A percentile compares a stretch with the other conserved stretches of the same genome.
Evolutionary conservation across 1,284 basidiomycete genomes (phyloP).

Genomic region (Trametes versicolor): DNA sequence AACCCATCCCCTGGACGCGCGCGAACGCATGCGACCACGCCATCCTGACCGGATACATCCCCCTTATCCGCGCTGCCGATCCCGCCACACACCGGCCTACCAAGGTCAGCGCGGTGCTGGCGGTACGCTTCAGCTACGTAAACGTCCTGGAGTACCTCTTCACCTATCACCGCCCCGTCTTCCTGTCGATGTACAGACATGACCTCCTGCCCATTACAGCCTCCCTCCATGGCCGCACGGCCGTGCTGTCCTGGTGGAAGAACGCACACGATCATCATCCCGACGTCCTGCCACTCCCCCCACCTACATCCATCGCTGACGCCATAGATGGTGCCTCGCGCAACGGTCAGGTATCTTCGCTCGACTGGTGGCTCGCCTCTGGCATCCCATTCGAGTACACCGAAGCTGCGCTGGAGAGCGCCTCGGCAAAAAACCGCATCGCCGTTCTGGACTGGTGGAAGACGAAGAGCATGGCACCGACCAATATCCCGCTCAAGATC

Average conservation of each 20-base stretch:
- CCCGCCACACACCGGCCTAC: conserved; percentile 67
- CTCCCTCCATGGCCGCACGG: conserved; percentile 73
- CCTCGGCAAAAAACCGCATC: conserved; percentile 77
- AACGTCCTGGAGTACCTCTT: conserved; percentile 78
- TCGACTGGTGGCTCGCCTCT: conserved; percentile 77
- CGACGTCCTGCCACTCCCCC: conserved; percentile 62
- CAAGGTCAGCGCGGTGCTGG: conserved; percentile 69
- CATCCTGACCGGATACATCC: conserved; percentile 70
- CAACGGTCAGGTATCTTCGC: conserved; percentile 68
- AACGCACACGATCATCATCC: conserved; percentile 67
- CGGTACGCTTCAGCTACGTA: conserved; percentile 79
- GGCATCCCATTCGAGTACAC: conserved; percentile 73
- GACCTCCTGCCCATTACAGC: conserved; percentile 79
- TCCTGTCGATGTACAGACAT: conserved; percentile 65
- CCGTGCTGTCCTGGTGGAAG: conserved; percentile 86
- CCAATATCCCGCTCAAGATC: conserved; percentile 70
- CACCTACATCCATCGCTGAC: conserved; percentile 61
- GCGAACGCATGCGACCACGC: conserved; percentile 75
- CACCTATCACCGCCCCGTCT: conserved; percentile 68
- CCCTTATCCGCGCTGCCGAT: conserved; percentile 64
- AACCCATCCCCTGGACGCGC: conserved; percentile 74
- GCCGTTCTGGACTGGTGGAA: conserved; percentile 86
- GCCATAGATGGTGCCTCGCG: conserved; percentile 79
- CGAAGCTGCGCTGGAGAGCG: conserved; percentile 78
- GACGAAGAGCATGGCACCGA: conserved; percentile 34